These are phyloP conservation scores for Gymnopilus dilepis DNA, from an alignment of 768 basidiomycete species.

Conservation along the genomic window DNA sequence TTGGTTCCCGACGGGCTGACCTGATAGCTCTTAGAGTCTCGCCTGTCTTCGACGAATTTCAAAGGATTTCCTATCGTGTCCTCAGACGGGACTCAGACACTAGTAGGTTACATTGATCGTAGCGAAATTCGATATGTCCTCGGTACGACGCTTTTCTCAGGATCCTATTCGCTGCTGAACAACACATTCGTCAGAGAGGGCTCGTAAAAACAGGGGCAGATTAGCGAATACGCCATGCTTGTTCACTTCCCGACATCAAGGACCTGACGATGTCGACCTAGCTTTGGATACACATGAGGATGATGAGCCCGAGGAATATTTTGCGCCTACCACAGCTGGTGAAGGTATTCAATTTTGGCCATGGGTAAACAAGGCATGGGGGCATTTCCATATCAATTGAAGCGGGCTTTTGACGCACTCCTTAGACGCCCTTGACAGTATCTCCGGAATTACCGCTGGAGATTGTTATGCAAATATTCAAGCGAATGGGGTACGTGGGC, in stretches of 20 bases:
- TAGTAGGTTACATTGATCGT: slow-evolving; percentile 89
- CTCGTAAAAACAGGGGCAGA: slow-evolving; percentile 66
- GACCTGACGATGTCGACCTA: slow-evolving; percentile 55
- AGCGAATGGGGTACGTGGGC: slow-evolving; percentile 88
- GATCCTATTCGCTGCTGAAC: slow-evolving; percentile 1
- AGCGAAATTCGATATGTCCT: slow-evolving; percentile 86
- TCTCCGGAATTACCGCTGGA: slow-evolving; percentile 92
- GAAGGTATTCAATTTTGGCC: slow-evolving; percentile 76
- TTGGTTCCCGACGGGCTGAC: neutral
- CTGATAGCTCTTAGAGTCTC: slow-evolving; percentile 57
- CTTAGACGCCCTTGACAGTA: slow-evolving; percentile 91
- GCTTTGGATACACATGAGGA: slow-evolving; percentile 71
- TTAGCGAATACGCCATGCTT: slow-evolving; percentile 70
- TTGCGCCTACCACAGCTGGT: slow-evolving; percentile 62
- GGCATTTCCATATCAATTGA: neutral
- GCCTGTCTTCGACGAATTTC: slow-evolving; percentile 73
- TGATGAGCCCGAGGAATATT: slow-evolving; percentile 60
- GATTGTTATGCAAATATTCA: slow-evolving; percentile 97
- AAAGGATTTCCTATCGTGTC: slow-evolving; percentile 93
- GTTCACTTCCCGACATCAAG: slow-evolving; percentile 63
- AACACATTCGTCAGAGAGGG: slow-evolving; percentile 60
- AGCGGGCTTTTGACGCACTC: slow-evolving; percentile 2
- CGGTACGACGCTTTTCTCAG: slow-evolving; percentile 49
- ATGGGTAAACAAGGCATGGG: slow-evolving; percentile 91
- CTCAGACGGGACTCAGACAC: slow-evolving; percentile 57